Conservation (phyloP, 768 basidiomycete genomes). For the Tricholoma matsutake region DNA sequence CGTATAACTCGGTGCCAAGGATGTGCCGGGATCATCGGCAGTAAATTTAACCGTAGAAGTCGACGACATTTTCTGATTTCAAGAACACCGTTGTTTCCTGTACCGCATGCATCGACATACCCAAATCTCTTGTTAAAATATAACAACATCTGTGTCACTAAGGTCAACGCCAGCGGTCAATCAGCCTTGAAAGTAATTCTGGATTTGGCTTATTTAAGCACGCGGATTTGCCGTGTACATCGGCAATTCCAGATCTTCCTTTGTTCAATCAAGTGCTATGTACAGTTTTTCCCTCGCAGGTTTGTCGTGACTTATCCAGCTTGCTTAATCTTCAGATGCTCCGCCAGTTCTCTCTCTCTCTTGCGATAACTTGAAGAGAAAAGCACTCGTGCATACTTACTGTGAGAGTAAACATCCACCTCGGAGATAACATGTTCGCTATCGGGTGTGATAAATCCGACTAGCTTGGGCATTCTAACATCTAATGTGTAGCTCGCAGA, state of each 20-base stretch:
- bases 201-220: too few species aligned
- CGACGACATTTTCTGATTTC: not conserved
- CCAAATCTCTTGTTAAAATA: too few species aligned
- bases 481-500: not conserved
- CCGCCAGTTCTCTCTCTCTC: too few species aligned
- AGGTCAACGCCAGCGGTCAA: too few species aligned
- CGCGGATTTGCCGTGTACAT: not conserved
- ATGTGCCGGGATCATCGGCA: slow-evolving; percentile 12
- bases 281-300: too few species aligned
- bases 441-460: not conserved
- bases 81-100: not conserved
- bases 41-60: not conserved
- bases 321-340: too few species aligned
- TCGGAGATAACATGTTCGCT: not conserved
- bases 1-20: slow-evolving; percentile 4
- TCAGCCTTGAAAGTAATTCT: too few species aligned
- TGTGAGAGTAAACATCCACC: not conserved
- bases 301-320: too few species aligned
- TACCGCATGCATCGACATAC: not conserved
- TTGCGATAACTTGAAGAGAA: not conserved
- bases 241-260: not conserved
- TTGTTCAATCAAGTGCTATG: not conserved
- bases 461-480: not conserved
- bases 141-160: too few species aligned
- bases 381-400: not conserved